Conservation (phyloP, 129 eudicot species). For the Chrysanthemum lavandulifolium region DNA sequence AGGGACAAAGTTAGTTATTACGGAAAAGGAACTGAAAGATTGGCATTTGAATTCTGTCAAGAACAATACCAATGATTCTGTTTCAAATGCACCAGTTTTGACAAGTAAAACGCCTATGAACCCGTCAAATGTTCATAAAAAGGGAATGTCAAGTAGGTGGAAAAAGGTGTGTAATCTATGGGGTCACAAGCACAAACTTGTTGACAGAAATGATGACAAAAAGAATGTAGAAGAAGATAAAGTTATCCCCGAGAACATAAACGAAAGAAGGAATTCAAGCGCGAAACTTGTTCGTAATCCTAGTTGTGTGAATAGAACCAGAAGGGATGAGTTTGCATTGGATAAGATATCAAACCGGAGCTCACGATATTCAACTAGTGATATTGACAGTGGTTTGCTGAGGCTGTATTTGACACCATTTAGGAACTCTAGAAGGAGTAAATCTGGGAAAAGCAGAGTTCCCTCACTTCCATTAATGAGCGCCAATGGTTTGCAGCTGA, state of each 20-base stretch:
- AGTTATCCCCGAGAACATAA: conserved; percentile 18
- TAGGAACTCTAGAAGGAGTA: conserved; percentile 65
- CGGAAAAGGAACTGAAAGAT: conserved; percentile 85
- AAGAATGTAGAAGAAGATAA: conserved; percentile 26
- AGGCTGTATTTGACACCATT: conserved; percentile 83
- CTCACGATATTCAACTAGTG: conserved; percentile 41
- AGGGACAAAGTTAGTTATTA: conserved; percentile 68
- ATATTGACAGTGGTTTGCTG: conserved; percentile 55
- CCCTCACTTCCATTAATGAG: conserved; percentile 34
- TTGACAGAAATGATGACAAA: conserved; percentile 26
- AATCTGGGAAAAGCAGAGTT: conserved; percentile 53
- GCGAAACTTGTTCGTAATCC: conserved; percentile 45
- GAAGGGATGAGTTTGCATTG: conserved; percentile 37
- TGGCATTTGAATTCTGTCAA: conserved; percentile 65
- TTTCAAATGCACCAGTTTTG: conserved; percentile 23
- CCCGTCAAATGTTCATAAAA: conserved; percentile 39
- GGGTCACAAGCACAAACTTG: conserved; percentile 50
- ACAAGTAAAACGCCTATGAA: conserved; percentile 26
- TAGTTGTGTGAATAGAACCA: conserved; percentile 44
- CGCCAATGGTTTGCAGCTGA: conserved; percentile 52
- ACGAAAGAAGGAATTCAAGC: conserved; percentile 27
- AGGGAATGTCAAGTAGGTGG: conserved; percentile 52
- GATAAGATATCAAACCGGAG: conserved; percentile 45
- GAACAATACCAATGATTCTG: conserved; percentile 31
- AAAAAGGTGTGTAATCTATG: conserved; percentile 56